Conservation (phyloP, 139 green algal species). For the Klebsormidium nitens region DNA sequence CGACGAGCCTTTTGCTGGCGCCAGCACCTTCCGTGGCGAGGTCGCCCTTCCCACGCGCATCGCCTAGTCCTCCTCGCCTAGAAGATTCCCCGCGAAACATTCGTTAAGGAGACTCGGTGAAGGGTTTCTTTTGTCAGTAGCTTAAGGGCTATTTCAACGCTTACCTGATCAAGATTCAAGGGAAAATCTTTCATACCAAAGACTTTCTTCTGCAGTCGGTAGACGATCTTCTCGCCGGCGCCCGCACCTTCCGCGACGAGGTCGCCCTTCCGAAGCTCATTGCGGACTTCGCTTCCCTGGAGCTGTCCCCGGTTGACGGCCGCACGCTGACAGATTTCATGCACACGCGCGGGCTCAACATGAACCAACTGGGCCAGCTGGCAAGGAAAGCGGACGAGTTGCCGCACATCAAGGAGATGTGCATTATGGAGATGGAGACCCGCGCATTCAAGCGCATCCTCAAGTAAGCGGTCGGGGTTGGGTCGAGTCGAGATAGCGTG, state of each 20-base stretch:
- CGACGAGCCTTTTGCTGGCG: no score
- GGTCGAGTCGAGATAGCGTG: no score
- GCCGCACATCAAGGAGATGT: conserved; percentile 24
- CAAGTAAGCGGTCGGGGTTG: neutral
- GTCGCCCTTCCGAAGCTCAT: conserved; percentile 36
- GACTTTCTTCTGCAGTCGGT: conserved; percentile 8
- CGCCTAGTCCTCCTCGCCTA: no score
- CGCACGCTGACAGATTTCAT: conserved; percentile 49
- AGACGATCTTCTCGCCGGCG: conserved; percentile 7
- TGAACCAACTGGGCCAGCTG: conserved; percentile 34
- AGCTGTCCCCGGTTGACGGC: conserved; percentile 46
- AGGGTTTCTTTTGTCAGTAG: no score
- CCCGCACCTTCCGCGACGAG: conserved; percentile 9
- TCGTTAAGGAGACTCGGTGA: no score
- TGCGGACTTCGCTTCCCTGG: conserved; percentile 40
- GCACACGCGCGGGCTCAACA: conserved; percentile 39
- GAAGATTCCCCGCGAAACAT: no score
- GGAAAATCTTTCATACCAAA: neutral
- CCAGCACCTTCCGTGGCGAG: no score
- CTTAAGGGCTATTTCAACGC: no score
- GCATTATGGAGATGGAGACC: conserved; percentile 38
- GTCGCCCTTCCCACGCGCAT: no score
- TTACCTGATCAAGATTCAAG: no score
- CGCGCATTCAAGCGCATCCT: conserved; percentile 39
- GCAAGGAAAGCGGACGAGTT: conserved; percentile 32